Evolutionary conservation across 768 basidiomycete species (phyloP), one percentile per base, ranked within the genome.

Genomic region (Cyclocybe cylindracea): DNA sequence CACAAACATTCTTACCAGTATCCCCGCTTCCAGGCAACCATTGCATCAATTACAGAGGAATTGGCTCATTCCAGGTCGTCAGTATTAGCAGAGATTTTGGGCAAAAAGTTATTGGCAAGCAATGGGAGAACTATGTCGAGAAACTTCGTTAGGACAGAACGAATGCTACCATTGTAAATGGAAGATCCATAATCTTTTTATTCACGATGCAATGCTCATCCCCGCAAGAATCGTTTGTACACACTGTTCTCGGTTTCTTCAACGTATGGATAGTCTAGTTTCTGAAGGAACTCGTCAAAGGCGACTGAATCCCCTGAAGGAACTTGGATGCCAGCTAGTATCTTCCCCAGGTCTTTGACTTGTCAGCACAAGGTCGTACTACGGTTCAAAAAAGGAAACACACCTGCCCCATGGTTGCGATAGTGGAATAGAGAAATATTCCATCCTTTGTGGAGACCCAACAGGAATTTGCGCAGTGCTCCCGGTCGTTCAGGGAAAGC

Each of bases 381-480:
- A 9, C 32, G 19, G 39, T 45, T 35, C 16, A 29, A 36, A 11
- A 24, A 10, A n/a, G 5, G 48, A 6, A 36, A 51, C 87, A 52
- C 59, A 92, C 95, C 95, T 64, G 89, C 93, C 31, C 97, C 97
- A 53, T 98, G 96, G 66, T 98, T 98, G 49, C 97, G 82, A 70
- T 99, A 99, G 67, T 99, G 97, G 75, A 98, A 99, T 57, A 99
- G 67, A 1, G 94, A 89, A 44, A 99, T 92, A 68, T 95, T 98
- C 94, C 95, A 98, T 19, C 85, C 86, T 14, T 80, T 74, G 32
- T 87, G 87, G 40, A 99, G 66, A 3, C 89, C 90, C 29, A 86
- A 76, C 53, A 99, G 76, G 76, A 98, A 99, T 58, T 89, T 91
- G 39, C 91, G 84, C 51, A 99, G 74, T 3, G 96, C 97, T 2